These are phyloP conservation scores for Arxiozyma bovina DNA, from an alignment of 1,139 yeast species.

Conservation along the genomic window DNA sequence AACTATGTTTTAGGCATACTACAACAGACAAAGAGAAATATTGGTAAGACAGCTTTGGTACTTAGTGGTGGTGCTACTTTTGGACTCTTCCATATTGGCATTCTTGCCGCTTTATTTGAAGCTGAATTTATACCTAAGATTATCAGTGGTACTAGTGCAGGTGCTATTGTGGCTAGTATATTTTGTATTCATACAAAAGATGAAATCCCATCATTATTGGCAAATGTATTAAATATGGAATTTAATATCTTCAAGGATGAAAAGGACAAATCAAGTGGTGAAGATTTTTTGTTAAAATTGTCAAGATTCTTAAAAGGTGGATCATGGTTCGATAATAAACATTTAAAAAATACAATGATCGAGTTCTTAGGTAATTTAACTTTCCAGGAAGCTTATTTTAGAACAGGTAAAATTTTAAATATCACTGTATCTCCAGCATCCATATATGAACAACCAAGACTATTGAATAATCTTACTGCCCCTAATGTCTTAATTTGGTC, in stretches of 20 bases:
- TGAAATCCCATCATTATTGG: constrained; percentile 53
- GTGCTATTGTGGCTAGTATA: constrained; percentile 87
- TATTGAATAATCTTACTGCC: constrained; percentile 83
- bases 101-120: constrained; percentile 67
- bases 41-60: constrained; percentile 88
- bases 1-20: constrained; percentile 65
- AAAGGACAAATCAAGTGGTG: constrained; percentile 37
- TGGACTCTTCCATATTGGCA: constrained; percentile 90
- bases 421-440: constrained; percentile 86
- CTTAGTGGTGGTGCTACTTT: constrained; percentile 93
- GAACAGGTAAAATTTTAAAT: constrained; percentile 77
- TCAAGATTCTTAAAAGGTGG: constrained; percentile 47
- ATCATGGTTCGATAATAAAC: constrained; percentile 75
- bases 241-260: constrained; percentile 65
- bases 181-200: constrained; percentile 73
- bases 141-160: constrained; percentile 94
- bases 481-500: constrained; percentile 94
- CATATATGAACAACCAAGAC: constrained; percentile 69
- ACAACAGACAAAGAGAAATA: constrained; percentile 80
- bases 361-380: constrained; percentile 84
- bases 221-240: constrained; percentile 45
- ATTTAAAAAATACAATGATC: constrained; percentile 64
- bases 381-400: constrained; percentile 85
- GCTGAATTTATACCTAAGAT: constrained; percentile 73
- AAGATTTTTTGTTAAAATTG: constrained; percentile 41